Base-by-base conservation (phyloP, 2,329 filamentous ascomycete genomes). In the Trichoderma sp. region DNA sequence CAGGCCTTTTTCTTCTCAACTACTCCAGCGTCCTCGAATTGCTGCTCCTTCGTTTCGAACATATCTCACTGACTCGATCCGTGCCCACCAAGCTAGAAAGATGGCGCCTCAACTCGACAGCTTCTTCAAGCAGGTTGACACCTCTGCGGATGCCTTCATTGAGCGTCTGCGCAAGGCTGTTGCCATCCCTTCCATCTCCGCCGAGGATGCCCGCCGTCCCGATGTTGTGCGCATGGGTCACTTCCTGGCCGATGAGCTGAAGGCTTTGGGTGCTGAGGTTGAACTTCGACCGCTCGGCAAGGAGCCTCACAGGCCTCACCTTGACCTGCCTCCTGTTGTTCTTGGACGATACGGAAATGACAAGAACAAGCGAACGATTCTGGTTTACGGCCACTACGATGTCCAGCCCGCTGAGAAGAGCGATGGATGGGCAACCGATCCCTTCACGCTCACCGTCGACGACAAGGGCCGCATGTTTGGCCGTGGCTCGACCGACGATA, bases 301-400 rank as follows among this genome's bases (percentile, higher is more conserved):
- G 82, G 95, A 99, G 83, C 94, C 93, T 68, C 91, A 92, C 78
- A 93, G 93, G 79, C 93, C 97, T 77, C 86, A 94, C 75, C 90
- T 99, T 74, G 90, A 97, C 68, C 90, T 99, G 18, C 96, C 96
- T 4, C 96, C 96, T 1, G 94, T 97, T 63, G 89, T 99, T 68
- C 88, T 99, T 72, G 95, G 91, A 60, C 91, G 96, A 74, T 98
- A 98, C 80, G 94, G 96, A 74, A 92, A 89, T 80, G 94, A 98
- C 80, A 90, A 91, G 81, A 93, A 88, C 80, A 99, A 98, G 88
- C 89, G 92, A 70, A 98, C 94, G 43, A 96, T 99, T 74, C 86
- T 99, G 71, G 93, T 99, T 58, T 99, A 99, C 78, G 96, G 96
- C 59, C 96, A 99, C 85, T 99, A 99, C 83, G 96, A 99, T 79